Evolutionary conservation across 345 rosid genomes (phyloP).

Genomic region (Acer campestre): DNA sequence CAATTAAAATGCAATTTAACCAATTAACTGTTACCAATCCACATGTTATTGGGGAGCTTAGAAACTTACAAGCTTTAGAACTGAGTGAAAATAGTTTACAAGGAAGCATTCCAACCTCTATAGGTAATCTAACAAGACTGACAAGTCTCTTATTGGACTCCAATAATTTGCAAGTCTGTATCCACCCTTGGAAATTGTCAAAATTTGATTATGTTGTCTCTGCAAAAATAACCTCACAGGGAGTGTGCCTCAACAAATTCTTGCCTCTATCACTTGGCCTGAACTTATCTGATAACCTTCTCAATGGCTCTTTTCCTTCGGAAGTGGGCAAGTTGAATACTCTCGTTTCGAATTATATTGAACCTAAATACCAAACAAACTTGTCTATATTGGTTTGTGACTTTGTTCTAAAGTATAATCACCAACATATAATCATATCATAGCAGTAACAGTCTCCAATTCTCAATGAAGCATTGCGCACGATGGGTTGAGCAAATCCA

Average conservation of each 20-base stretch:
- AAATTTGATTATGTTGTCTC: no score
- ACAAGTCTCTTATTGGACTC: background rate
- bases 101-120: background rate
- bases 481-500: no score
- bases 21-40: slow-evolving; percentile 2
- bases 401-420: no score
- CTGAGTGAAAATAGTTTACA: background rate
- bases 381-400: no score
- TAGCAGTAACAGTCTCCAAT: no score
- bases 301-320: background rate
- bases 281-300: background rate
- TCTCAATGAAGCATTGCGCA: no score
- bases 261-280: background rate
- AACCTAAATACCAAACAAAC: no score
- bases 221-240: no score
- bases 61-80: background rate
- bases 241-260: background rate
- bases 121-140: background rate
- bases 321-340: no score
- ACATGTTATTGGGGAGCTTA: background rate
- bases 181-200: no score
- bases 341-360: background rate
- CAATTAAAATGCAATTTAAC: background rate
- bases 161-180: background rate
- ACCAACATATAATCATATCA: no score